Evolutionary conservation across 352 stramenopile genomes (phyloP).

Genomic region (Phytophthora podocarpi): DNA sequence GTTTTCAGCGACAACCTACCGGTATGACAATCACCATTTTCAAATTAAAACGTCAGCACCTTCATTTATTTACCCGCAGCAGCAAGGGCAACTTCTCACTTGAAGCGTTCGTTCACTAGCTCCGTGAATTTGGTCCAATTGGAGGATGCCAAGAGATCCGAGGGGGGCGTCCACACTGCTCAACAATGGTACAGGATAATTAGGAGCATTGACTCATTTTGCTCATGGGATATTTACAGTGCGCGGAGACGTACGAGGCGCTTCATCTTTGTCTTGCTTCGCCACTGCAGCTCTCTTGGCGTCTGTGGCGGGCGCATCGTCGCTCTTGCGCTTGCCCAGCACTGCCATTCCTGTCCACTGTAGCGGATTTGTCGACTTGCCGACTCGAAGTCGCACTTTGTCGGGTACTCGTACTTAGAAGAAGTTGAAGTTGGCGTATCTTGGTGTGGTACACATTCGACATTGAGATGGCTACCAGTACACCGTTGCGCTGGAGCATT

Average conservation of each 20-base stretch:
- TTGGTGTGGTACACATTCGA: no score
- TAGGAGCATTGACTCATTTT: no score
- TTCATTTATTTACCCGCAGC: not conserved
- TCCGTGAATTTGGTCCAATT: conserved; percentile 76
- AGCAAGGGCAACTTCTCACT: conserved; percentile 28
- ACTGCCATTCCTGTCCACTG: conserved; percentile 4
- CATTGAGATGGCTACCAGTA: conserved; percentile 13
- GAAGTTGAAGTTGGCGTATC: conserved; percentile 9
- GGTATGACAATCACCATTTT: not conserved
- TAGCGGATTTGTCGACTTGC: not conserved
- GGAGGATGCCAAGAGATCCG: conserved; percentile 49
- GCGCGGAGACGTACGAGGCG: not conserved
- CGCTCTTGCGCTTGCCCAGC: conserved; percentile 22
- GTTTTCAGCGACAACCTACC: conserved; percentile 47
- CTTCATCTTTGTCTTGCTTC: not conserved
- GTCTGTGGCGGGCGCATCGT: not conserved
- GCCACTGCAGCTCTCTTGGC: conserved; percentile 1
- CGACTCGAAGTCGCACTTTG: not conserved
- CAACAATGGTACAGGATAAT: no score
- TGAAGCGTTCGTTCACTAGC: conserved; percentile 59
- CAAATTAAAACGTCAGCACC: not conserved
- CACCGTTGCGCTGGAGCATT: no score
- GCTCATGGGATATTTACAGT: no score
- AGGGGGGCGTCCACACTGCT: conserved; percentile 64
- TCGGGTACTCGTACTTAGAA: conserved; percentile 6